Conservation (phyloP, 495 filamentous ascomycete genomes). For the Neurospora sp. region DNA sequence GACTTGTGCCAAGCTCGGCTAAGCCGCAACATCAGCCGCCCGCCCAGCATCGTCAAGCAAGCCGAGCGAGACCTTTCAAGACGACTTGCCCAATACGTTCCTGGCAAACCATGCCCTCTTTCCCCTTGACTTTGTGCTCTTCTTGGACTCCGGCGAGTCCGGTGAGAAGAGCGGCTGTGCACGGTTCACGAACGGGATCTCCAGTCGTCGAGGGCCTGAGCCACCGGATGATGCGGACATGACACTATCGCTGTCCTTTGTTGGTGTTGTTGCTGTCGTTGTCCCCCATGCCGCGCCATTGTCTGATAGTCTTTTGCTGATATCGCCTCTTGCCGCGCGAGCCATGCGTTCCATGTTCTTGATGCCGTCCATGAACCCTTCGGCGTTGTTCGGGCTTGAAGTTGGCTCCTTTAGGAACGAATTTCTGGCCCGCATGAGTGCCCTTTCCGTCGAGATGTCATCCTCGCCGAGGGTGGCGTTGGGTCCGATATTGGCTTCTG, state of each 20-base stretch:
- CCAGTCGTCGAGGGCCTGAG: neutral
- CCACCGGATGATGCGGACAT: neutral
- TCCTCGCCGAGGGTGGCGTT: slow-evolving; percentile 24
- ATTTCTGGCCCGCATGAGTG: slow-evolving; percentile 15
- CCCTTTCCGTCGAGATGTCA: slow-evolving; percentile 15
- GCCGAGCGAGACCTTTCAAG: neutral
- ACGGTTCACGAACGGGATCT: neutral
- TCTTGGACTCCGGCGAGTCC: neutral
- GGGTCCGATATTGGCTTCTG: slow-evolving; percentile 24
- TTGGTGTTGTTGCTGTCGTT: neutral
- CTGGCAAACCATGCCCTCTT: neutral
- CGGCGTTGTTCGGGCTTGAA: slow-evolving; percentile 5
- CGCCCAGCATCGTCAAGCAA: neutral
- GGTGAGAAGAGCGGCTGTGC: neutral
- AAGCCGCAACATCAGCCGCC: neutral
- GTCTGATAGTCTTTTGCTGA: neutral
- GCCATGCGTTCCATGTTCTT: slow-evolving; percentile 3
- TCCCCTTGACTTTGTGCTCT: neutral
- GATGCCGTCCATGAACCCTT: slow-evolving; percentile 5
- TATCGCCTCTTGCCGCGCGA: neutral
- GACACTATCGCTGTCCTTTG: neutral
- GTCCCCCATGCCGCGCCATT: neutral
- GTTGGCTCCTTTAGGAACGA: slow-evolving; percentile 9
- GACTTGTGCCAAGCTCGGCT: neutral
- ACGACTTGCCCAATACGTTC: neutral